These are phyloP conservation scores for Arachnopeziza araneosa DNA, from an alignment of 2,329 filamentous ascomycete genomes.

Conservation along the genomic window DNA sequence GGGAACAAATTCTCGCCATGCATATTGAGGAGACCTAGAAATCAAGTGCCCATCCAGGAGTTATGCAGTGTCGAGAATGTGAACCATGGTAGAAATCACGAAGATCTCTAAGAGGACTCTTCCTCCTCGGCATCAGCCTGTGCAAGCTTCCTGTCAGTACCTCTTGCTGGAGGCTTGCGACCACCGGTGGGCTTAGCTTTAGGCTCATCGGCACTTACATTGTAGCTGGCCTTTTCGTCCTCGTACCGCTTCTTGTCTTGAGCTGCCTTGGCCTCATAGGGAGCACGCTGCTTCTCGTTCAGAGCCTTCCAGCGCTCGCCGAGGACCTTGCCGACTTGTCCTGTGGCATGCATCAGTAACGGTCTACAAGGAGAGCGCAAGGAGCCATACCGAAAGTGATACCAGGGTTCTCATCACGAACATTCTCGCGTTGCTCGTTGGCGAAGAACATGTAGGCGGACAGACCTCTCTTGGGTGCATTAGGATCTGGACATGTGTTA, in stretches of 20 bases:
- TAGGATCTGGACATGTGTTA: constrained; percentile 63
- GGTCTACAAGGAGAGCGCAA: background rate
- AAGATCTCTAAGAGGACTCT: constrained; percentile 36
- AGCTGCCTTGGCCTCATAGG: constrained; percentile 95
- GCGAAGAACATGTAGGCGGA: constrained; percentile 99
- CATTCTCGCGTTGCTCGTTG: constrained; percentile 98
- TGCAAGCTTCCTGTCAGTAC: constrained; percentile 32
- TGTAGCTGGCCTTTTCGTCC: constrained; percentile 93
- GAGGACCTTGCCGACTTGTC: constrained; percentile 95
- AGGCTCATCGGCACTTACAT: constrained; percentile 50
- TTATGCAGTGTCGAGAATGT: constrained; percentile 14
- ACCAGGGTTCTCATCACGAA: constrained; percentile 95
- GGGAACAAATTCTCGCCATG: constrained; percentile 13
- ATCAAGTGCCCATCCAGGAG: constrained; percentile 6
- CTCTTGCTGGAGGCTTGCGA: constrained; percentile 22
- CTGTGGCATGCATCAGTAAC: constrained; percentile 36
- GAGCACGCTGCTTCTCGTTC: constrained; percentile 83
- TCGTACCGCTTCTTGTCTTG: constrained; percentile 99
- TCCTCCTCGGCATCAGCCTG: constrained; percentile 53
- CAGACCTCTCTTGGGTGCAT: constrained; percentile 97
- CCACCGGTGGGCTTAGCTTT: constrained; percentile 17
- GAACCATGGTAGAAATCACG: constrained; percentile 13
- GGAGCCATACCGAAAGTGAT: constrained; percentile 77
- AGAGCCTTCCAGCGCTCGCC: constrained; percentile 99
- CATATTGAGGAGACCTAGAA: constrained; percentile 12